Conservation (phyloP, 73 alveolate species). For the Paramecium bursaria region DNA sequence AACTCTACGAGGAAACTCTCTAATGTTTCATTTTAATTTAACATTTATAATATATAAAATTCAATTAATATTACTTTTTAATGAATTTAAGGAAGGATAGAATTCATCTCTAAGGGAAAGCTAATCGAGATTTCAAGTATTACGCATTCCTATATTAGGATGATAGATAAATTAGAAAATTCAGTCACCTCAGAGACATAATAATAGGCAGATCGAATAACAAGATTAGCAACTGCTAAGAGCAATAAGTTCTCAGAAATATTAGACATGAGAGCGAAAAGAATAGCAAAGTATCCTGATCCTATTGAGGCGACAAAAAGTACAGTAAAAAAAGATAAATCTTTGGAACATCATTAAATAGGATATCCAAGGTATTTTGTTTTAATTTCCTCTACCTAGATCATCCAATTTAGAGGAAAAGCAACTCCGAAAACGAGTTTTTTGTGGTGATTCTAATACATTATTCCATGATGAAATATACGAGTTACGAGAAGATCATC, state of each 20-base stretch:
- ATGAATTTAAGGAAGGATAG: conserved; percentile 54
- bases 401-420: conserved; percentile 60
- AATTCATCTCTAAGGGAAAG: conserved; percentile 48
- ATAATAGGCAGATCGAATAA: conserved; percentile 26
- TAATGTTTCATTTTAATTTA: conserved; percentile 11
- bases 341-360: not conserved
- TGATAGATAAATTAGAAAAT: not conserved
- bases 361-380: conserved; percentile 28
- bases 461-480: conserved; percentile 6
- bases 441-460: conserved; percentile 68
- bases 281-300: conserved; percentile 1
- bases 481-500: not conserved
- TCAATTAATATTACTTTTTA: conserved; percentile 20
- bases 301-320: conserved; percentile 9
- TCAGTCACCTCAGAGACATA: not conserved
- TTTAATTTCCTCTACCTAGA: not conserved
- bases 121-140: conserved; percentile 48
- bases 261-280: conserved; percentile 16
- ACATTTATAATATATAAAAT: not conserved
- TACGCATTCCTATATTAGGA: not conserved
- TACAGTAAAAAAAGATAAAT: conserved; percentile 15
- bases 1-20: not conserved
- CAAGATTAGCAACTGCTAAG: conserved; percentile 11
- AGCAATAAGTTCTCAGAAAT: conserved; percentile 26
- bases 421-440: conserved; percentile 63